Evolutionary conservation across 2,329 filamentous ascomycete species (phyloP), one percentile per base, ranked within the genome.

Genomic region (Bipolaris cookei): DNA sequence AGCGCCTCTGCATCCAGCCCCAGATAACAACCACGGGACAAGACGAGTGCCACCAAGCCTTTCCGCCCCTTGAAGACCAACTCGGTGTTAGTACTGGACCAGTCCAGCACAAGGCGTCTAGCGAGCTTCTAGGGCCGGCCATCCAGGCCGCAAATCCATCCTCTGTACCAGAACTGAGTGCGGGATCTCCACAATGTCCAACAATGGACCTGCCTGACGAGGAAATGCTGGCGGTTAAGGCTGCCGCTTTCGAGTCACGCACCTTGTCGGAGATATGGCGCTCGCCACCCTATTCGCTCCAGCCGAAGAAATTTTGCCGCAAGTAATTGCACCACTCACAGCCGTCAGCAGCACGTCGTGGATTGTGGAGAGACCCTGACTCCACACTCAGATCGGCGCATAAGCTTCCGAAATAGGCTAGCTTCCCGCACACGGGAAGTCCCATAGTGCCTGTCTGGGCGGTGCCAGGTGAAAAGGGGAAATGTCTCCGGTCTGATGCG

Each of bases 61-160:
- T 48, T 47, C 51, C 54, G 57, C 54, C 55, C 64, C 65, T 61
- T 47, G 49, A 58, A 51, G 55, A 55, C 56, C 66, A 61, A 61
- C 60, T 69, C 60, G 59, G 54, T 51, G 7, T 28, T 28, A 47
- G 11, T n/a, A 47, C 48, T 54, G 32, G 56, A 58, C 10, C 25
- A 28, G 25, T 28, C 10, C 58, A 67, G 61, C 48, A 59, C 56
- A 55, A 49, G 49, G 58, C 64, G 64, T 67, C 66, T 69, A 69
- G 66, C 54, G 57, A 59, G 61, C 58, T 55, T 61, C 56, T 62
- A 61, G 52, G 58, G 51, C 56, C 32, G 34, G 42, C 38, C 41
- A 55, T 53, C 54, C 49, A 56, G 49, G 54, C 49, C 49, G 49
- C 49, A 51, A 48, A 56, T 56, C 44, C 39, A 49, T 54, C 39